Conservation (phyloP, 345 rosid genomes). For the Jatropha curcas region DNA sequence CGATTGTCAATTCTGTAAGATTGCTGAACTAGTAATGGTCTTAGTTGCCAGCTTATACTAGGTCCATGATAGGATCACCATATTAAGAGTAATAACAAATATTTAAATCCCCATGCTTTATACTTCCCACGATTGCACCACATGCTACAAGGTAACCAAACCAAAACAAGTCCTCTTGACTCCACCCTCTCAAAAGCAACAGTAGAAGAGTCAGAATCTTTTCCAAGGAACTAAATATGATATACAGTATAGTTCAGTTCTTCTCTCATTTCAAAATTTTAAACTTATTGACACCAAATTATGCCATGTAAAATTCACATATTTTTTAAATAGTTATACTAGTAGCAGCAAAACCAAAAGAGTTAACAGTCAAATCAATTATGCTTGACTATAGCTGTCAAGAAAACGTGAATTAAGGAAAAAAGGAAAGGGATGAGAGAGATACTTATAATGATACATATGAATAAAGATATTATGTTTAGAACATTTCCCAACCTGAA, state of each 20-base stretch:
- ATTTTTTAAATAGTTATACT: neutral
- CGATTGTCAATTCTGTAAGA: neutral
- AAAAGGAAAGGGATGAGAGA: neutral
- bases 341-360: constrained; percentile 4
- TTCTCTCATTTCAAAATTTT: neutral
- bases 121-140: neutral
- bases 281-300: neutral
- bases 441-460: neutral
- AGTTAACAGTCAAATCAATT: constrained; percentile 4
- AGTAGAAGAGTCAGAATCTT: neutral
- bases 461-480: neutral
- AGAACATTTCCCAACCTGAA: constrained; percentile 62
- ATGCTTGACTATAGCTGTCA: neutral
- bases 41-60: neutral
- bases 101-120: neutral
- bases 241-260: too few species aligned
- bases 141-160: neutral
- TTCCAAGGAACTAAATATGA: neutral
- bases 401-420: neutral
- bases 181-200: neutral
- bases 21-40: neutral
- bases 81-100: neutral
- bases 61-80: neutral
- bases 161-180: neutral
- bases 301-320: neutral